phyloP scores from a whole-genome alignment of 2,329 filamentous ascomycete species.

The Aspergillus sp. region DNA sequence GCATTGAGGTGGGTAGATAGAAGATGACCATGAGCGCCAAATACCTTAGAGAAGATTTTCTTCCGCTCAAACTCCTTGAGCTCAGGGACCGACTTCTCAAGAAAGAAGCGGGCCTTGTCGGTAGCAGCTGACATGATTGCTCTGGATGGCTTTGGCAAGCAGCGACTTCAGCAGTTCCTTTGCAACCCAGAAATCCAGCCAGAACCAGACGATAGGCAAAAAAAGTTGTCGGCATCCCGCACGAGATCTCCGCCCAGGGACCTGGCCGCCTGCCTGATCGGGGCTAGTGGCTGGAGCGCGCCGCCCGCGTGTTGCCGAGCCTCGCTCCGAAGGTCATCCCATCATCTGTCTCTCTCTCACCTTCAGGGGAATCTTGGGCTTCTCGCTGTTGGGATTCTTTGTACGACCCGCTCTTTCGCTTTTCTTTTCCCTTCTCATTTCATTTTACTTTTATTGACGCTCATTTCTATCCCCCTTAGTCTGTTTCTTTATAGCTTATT shows the following conservation, averaged over 20 bases:
- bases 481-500: conserved; percentile 19
- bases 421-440: conserved; percentile 28
- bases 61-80: conserved; percentile 90
- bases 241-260: conserved; percentile 24
- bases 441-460: conserved; percentile 23
- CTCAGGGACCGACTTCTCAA: conserved; percentile 89
- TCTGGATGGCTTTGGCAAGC: conserved; percentile 8
- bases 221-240: conserved; percentile 38
- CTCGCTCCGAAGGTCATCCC: conserved; percentile 16
- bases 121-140: conserved; percentile 74
- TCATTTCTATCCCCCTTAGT: conserved; percentile 25
- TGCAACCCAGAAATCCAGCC: background rate
- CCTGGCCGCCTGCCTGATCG: conserved; percentile 18
- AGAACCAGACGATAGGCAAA: conserved; percentile 13
- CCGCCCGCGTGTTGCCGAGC: conserved; percentile 20
- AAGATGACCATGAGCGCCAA: conserved; percentile 16
- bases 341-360: conserved; percentile 25
- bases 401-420: conserved; percentile 20
- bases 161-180: background rate
- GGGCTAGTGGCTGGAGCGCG: conserved; percentile 20
- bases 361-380: conserved; percentile 30
- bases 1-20: background rate
- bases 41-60: conserved; percentile 79
- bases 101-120: conserved; percentile 92
- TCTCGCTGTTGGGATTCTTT: conserved; percentile 21